These are phyloP conservation scores for Kregervanrija fluxuum DNA, from an alignment of 805 yeast species.

Conservation along the genomic window DNA sequence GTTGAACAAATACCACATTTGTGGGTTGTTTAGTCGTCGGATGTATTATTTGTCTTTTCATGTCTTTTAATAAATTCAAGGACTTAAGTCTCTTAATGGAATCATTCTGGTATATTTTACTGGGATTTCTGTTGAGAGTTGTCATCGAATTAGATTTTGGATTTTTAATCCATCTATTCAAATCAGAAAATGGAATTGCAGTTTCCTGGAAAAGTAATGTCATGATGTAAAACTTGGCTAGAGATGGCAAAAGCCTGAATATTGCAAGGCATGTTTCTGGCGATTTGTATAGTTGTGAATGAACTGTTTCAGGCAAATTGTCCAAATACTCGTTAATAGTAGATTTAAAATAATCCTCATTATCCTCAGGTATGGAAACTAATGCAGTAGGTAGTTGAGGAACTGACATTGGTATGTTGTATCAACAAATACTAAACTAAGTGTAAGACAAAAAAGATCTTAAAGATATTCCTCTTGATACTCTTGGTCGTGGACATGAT, in stretches of 20 bases:
- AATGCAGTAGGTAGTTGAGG: conserved; percentile 3
- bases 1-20: conserved; percentile 30
- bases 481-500: no score
- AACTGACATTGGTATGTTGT: not conserved
- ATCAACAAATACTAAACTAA: no score
- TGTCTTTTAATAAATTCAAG: conserved; percentile 65
- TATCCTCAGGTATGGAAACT: conserved; percentile 1
- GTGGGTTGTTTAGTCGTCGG: conserved; percentile 29
- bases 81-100: conserved; percentile 71
- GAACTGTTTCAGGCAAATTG: conserved; percentile 82
- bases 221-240: conserved; percentile 86
- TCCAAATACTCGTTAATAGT: conserved; percentile 86
- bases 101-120: conserved; percentile 54
- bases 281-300: conserved; percentile 69
- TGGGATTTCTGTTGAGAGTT: conserved; percentile 21
- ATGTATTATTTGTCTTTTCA: conserved; percentile 26
- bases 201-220: conserved; percentile 76
- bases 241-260: conserved; percentile 79
- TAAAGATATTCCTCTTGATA: no score
- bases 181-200: conserved; percentile 56
- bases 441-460: no score
- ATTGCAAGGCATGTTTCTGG: conserved; percentile 95
- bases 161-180: conserved; percentile 68
- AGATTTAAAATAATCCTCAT: conserved; percentile 42
- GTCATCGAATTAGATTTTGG: conserved; percentile 5